Evolutionary conservation across 2,329 filamentous ascomycete species (phyloP).

Genomic region (Aspergillus carbonarius): DNA sequence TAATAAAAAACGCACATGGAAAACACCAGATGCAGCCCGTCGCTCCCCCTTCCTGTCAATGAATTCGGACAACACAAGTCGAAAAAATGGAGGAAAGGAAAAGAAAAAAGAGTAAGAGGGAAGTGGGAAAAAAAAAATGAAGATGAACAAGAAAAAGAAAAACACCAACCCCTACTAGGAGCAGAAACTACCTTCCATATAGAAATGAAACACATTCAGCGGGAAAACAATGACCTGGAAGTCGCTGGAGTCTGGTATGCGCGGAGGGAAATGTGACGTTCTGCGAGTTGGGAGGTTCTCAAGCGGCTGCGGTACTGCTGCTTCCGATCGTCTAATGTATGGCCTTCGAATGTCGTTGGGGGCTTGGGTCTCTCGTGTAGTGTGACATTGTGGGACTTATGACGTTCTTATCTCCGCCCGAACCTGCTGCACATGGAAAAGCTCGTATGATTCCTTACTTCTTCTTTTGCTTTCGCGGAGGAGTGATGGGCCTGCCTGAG

Average conservation of each 20-base stretch:
- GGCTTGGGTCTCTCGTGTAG: conserved; percentile 23
- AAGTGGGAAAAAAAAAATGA: conserved; percentile 12
- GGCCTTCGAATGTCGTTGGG: conserved; percentile 30
- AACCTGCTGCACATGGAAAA: conserved; percentile 79
- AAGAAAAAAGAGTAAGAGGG: conserved; percentile 14
- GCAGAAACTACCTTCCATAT: conserved; percentile 29
- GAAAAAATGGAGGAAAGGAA: conserved; percentile 13
- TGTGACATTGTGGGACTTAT: conserved; percentile 28
- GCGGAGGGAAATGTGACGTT: conserved; percentile 19
- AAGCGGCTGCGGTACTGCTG: conserved; percentile 19
- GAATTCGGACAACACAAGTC: conserved; percentile 18
- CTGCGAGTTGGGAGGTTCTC: conserved; percentile 23
- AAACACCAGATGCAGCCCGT: conserved; percentile 31
- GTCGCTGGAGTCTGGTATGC: conserved; percentile 24
- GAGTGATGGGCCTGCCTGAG: conserved; percentile 67
- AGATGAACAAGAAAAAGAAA: conserved; percentile 13
- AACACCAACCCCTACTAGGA: conserved; percentile 23
- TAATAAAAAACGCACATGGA: conserved; percentile 24
- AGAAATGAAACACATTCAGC: conserved; percentile 24
- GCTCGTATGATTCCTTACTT: conserved; percentile 72
- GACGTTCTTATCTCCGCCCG: conserved; percentile 76
- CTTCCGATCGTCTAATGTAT: conserved; percentile 26
- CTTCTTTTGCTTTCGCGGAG: conserved; percentile 69
- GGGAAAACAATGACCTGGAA: conserved; percentile 15
- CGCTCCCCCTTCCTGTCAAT: conserved; percentile 28